Conservation (phyloP, 345 rosid species). For the Eucalyptus shirleyi region DNA sequence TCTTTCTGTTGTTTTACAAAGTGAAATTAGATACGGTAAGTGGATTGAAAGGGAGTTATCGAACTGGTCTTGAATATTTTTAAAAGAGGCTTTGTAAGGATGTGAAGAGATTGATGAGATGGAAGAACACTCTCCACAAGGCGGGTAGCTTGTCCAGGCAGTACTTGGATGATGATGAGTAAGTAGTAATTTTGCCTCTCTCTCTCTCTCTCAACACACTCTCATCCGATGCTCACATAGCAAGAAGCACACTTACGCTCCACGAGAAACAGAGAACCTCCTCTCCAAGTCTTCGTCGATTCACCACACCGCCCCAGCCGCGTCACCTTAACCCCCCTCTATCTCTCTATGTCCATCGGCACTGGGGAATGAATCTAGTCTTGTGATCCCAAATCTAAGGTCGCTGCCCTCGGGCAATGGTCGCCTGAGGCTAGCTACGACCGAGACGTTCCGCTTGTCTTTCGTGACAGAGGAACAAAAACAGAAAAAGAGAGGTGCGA, state of each 20-base stretch:
- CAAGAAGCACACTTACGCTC: background rate
- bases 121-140: background rate
- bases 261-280: no score
- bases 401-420: background rate
- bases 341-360: no score
- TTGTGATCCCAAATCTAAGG: background rate
- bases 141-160: background rate
- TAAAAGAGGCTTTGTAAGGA: background rate
- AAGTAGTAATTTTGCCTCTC: background rate
- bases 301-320: background rate
- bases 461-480: no score
- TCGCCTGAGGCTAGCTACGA: background rate
- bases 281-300: background rate
- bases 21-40: background rate
- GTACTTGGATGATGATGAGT: background rate
- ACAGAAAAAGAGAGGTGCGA: no score
- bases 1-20: background rate
- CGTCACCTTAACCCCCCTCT: background rate
- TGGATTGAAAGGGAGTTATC: background rate
- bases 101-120: background rate
- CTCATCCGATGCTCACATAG: background rate
- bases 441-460: no score
- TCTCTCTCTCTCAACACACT: background rate
- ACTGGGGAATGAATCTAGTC: no score
- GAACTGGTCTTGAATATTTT: background rate